A percentile compares a stretch with the other conserved stretches of the same genome.
phyloP scores from a whole-genome alignment of 2,329 filamentous ascomycete species.

The Botrytis deweyae region DNA sequence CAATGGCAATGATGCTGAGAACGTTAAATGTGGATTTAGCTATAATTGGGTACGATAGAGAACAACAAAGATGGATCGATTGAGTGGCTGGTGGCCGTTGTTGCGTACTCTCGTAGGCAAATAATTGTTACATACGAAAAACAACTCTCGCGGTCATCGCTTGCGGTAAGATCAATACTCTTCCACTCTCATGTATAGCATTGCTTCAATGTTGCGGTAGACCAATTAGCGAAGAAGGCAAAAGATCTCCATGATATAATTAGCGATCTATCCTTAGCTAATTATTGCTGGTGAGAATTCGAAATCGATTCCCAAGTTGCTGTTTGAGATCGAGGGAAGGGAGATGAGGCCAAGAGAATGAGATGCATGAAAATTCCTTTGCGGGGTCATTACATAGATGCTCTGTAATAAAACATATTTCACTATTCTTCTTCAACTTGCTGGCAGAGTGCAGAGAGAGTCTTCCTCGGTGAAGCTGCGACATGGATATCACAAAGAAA shows the following conservation, averaged over 20 bases:
- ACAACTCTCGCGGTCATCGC: not conserved
- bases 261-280: not conserved
- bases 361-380: too few species aligned
- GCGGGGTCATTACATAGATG: not conserved
- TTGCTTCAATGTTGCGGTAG: not conserved
- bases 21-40: slow-evolving; percentile 62
- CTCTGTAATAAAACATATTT: not conserved
- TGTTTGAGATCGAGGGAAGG: not conserved
- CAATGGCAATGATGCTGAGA: slow-evolving; percentile 68
- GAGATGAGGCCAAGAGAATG: not conserved
- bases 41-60: slow-evolving; percentile 62
- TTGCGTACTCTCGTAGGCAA: not conserved
- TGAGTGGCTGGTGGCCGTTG: slow-evolving; percentile 38
- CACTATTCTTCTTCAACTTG: not conserved
- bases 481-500: not conserved
- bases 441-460: not conserved
- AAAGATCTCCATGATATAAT: not conserved
- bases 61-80: slow-evolving; percentile 56
- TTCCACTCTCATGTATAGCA: not conserved
- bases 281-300: not conserved
- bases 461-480: not conserved
- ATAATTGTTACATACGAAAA: not conserved
- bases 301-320: not conserved
- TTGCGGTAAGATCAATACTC: slow-evolving; percentile 1
- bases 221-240: not conserved